Evolutionary conservation across 257 asterid species (phyloP).

Genomic region (Paulownia fortunei): DNA sequence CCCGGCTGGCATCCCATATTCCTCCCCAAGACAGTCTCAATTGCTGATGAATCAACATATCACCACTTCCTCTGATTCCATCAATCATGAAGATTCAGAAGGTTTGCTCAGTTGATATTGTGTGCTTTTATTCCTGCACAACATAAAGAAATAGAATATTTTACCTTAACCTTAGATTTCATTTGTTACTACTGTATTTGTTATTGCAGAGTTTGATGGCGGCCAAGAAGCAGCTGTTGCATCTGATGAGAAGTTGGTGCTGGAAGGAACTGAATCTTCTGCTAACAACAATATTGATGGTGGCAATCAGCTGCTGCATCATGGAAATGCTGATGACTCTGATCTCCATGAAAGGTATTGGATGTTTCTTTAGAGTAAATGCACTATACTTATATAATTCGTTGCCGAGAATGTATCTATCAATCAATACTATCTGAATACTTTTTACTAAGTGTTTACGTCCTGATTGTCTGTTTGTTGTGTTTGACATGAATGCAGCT

Average conservation of each 20-base stretch:
- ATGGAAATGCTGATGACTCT: constrained; percentile 40
- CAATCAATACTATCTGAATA: too few species aligned
- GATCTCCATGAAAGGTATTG: constrained; percentile 60
- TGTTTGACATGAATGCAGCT: constrained; percentile 48
- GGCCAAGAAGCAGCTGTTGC: constrained; percentile 38
- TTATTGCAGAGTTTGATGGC: constrained; percentile 44
- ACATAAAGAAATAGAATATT: too few species aligned
- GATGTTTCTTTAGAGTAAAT: neutral
- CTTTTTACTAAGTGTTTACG: too few species aligned
- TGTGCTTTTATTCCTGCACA: neutral
- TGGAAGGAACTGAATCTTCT: constrained; percentile 38
- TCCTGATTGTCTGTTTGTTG: neutral
- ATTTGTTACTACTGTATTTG: neutral
- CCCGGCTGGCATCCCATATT: constrained; percentile 43
- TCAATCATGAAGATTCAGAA: constrained; percentile 54
- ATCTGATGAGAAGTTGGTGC: constrained; percentile 39
- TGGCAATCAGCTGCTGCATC: constrained; percentile 45
- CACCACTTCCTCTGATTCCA: constrained; percentile 38
- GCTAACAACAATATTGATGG: constrained; percentile 28
- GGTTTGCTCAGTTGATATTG: constrained; percentile 42
- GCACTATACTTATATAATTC: neutral
- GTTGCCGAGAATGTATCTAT: neutral
- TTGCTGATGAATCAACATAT: constrained; percentile 50
- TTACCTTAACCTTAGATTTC: neutral
- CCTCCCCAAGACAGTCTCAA: constrained; percentile 57